Conservation (phyloP, 1,139 yeast genomes). For the Kodamaea ohmeri region DNA sequence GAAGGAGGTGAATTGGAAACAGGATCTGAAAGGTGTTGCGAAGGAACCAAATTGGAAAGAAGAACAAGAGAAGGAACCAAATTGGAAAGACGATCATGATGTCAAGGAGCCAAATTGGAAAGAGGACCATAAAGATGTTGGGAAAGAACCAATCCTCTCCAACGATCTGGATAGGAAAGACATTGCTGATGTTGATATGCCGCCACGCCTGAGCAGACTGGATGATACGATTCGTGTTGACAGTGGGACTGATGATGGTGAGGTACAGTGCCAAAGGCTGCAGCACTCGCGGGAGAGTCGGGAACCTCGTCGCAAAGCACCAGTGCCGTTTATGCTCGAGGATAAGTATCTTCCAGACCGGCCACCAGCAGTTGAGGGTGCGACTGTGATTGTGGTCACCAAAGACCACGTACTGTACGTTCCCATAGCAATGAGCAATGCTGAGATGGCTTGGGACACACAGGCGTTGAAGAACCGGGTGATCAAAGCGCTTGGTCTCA, state of each 20-base stretch:
- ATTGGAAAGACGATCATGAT: too few species aligned
- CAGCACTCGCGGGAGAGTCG: not conserved
- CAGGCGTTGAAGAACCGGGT: constrained; percentile 19
- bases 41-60: too few species aligned
- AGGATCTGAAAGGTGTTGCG: too few species aligned
- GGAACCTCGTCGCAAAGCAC: not conserved
- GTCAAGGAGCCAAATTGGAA: too few species aligned
- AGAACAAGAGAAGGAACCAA: too few species aligned
- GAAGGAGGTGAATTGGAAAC: too few species aligned
- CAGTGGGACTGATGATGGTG: not conserved
- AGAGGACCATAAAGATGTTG: too few species aligned
- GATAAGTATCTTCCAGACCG: constrained; percentile 31
- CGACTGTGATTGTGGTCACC: constrained; percentile 47
- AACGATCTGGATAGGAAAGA: too few species aligned
- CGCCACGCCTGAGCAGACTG: too few species aligned
- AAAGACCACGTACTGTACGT: constrained; percentile 54
- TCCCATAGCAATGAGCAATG: constrained; percentile 37
- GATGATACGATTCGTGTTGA: too few species aligned
- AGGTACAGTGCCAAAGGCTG: not conserved
- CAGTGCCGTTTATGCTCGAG: constrained; percentile 15
- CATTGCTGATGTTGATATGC: too few species aligned
- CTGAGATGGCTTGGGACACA: constrained; percentile 2
- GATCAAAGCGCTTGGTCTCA: constrained; percentile 39
- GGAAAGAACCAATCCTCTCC: too few species aligned
- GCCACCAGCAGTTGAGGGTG: constrained; percentile 8